Conservation (phyloP, 139 green algal species). For the Micractinium sp. region DNA sequence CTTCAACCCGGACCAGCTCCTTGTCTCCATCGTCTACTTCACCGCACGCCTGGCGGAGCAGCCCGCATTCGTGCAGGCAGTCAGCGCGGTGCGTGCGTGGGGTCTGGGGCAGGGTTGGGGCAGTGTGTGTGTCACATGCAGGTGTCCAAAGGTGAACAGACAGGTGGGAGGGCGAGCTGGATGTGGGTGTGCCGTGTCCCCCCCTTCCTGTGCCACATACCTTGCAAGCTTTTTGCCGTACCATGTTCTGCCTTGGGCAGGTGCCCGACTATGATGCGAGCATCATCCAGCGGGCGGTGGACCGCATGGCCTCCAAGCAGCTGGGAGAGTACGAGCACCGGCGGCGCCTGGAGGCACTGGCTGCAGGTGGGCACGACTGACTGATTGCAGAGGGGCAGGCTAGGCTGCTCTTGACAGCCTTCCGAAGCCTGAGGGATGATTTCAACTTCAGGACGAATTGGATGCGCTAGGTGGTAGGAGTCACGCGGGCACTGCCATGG, state of each 20-base stretch:
- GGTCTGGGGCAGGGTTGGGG: neutral
- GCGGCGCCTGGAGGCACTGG: constrained; percentile 43
- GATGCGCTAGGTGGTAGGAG: too few species aligned
- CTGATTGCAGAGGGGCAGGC: too few species aligned
- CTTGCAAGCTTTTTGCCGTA: too few species aligned
- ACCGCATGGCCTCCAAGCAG: constrained; percentile 29
- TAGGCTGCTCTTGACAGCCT: too few species aligned
- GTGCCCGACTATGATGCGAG: constrained; percentile 65
- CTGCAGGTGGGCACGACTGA: neutral
- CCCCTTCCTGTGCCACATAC: too few species aligned
- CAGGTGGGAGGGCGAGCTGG: too few species aligned
- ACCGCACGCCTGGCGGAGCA: constrained; percentile 47
- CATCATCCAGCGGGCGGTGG: constrained; percentile 41
- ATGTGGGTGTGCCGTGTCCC: neutral
- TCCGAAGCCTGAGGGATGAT: too few species aligned
- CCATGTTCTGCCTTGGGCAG: neutral
- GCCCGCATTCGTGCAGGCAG: constrained; percentile 45
- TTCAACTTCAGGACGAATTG: too few species aligned
- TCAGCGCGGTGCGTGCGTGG: constrained; percentile 21
- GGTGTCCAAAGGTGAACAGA: too few species aligned
- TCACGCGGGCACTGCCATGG: too few species aligned
- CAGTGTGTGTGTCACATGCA: neutral
- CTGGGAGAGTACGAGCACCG: constrained; percentile 43
- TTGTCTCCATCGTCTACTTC: constrained; percentile 59
- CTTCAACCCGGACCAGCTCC: constrained; percentile 63